phyloP scores from a whole-genome alignment of 2,329 filamentous ascomycete species.

The Fusarium subglutinans region DNA sequence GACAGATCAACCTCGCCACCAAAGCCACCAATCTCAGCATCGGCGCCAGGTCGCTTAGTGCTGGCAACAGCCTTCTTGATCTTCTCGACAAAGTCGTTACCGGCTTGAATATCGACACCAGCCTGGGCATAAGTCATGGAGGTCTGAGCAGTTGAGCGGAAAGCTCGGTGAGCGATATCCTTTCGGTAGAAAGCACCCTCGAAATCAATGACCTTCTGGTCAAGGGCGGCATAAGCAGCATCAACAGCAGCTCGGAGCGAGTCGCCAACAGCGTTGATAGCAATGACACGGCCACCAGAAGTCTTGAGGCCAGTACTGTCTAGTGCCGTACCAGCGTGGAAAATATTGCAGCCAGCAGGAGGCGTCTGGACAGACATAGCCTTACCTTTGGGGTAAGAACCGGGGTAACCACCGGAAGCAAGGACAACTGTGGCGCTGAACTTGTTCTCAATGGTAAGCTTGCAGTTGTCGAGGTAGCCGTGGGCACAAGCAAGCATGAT shows the following conservation, averaged over 20 bases:
- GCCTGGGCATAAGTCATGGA: conserved; percentile 90
- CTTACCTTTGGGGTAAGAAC: conserved; percentile 82
- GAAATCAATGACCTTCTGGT: conserved; percentile 75
- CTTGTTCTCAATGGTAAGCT: conserved; percentile 72
- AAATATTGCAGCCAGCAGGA: conserved; percentile 70
- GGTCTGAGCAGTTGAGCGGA: conserved; percentile 58
- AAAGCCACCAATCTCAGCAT: conserved; percentile 95
- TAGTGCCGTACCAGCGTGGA: conserved; percentile 89
- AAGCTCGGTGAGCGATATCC: conserved; percentile 87
- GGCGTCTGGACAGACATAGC: conserved; percentile 61
- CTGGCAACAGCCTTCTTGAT: conserved; percentile 92
- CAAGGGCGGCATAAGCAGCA: conserved; percentile 86
- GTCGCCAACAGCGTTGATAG: conserved; percentile 78
- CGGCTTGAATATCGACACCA: conserved; percentile 93
- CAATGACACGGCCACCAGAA: conserved; percentile 90
- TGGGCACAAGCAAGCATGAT: conserved; percentile 85
- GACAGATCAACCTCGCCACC: conserved; percentile 74
- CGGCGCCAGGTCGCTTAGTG: conserved; percentile 85
- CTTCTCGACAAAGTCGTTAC: conserved; percentile 89
- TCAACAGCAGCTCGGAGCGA: conserved; percentile 84
- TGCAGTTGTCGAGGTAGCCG: conserved; percentile 75
- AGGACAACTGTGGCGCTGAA: conserved; percentile 95
- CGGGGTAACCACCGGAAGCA: conserved; percentile 90
- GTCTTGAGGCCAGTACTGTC: conserved; percentile 73
- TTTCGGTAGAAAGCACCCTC: conserved; percentile 91